Percentiles rank a stretch among this genome's conserved stretches.
Evolutionary conservation across 768 basidiomycete genomes (phyloP).

Genomic region (Termitomyces sp.): DNA sequence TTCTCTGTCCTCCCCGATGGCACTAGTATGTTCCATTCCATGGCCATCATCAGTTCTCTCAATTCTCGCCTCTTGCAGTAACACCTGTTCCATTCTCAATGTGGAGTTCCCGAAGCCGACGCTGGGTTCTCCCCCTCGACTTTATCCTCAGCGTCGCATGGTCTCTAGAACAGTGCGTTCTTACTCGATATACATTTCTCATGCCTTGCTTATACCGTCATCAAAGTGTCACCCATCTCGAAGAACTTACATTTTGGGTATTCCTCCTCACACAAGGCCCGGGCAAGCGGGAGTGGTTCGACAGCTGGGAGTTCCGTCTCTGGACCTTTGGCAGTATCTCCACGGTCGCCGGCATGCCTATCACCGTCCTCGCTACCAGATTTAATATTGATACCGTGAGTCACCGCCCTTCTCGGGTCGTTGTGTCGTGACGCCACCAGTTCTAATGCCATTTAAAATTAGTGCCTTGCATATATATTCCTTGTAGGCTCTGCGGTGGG

Average conservation of each 20-base stretch:
- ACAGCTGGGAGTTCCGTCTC: slow-evolving; percentile 70
- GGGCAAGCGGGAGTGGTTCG: slow-evolving; percentile 70
- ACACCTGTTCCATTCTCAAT: slow-evolving; percentile 51
- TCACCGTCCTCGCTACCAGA: slow-evolving; percentile 61
- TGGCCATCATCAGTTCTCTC: neutral
- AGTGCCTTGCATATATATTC: slow-evolving; percentile 78
- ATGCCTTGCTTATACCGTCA: slow-evolving; percentile 4
- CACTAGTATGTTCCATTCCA: slow-evolving; percentile 24
- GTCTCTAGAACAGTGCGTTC: slow-evolving; percentile 71
- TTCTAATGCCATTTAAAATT: slow-evolving; percentile 13
- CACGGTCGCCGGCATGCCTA: slow-evolving; percentile 69
- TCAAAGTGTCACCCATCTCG: slow-evolving; percentile 71
- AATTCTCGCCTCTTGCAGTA: slow-evolving; percentile 32
- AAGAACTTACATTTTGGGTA: slow-evolving; percentile 83
- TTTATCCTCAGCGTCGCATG: slow-evolving; percentile 72
- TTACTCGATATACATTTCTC: slow-evolving; percentile 1
- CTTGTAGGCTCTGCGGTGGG: slow-evolving; percentile 66
- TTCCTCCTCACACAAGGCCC: slow-evolving; percentile 80
- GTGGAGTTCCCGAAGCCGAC: slow-evolving; percentile 44
- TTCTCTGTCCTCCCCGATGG: slow-evolving; percentile 34
- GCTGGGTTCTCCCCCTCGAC: slow-evolving; percentile 65
- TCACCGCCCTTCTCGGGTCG: slow-evolving; percentile 7
- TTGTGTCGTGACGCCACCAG: neutral
- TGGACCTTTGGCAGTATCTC: slow-evolving; percentile 70
- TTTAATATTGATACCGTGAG: slow-evolving; percentile 55